Conservation (phyloP, 768 basidiomycete genomes). For the Tephrocybe rancida region DNA sequence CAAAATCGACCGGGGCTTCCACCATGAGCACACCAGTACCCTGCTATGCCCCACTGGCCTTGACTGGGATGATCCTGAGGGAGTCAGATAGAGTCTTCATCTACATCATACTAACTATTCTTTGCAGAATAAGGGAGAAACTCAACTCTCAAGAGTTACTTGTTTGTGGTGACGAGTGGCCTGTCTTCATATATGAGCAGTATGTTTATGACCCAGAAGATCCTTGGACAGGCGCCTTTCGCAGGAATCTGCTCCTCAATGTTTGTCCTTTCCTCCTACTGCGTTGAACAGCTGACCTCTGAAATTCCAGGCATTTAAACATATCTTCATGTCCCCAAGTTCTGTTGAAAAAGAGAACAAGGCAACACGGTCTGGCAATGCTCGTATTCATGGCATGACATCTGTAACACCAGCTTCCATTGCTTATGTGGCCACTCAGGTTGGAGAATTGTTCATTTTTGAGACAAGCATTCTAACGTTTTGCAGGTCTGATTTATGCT, state of each 20-base stretch:
- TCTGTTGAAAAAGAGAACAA: constrained; percentile 24
- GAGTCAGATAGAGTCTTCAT: neutral
- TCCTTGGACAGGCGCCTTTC: constrained; percentile 27
- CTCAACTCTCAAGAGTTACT: constrained; percentile 15
- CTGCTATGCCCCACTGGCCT: constrained; percentile 17
- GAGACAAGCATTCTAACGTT: neutral
- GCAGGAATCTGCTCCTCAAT: constrained; percentile 20
- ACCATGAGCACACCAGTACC: constrained; percentile 14
- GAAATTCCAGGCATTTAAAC: constrained; percentile 22
- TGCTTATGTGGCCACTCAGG: constrained; percentile 23
- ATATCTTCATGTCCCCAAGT: constrained; percentile 32
- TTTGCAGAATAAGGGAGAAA: constrained; percentile 8
- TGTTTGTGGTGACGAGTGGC: constrained; percentile 27
- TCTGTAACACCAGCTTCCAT: constrained; percentile 16
- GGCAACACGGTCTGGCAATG: constrained; percentile 16
- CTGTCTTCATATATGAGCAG: constrained; percentile 20
- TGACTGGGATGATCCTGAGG: constrained; percentile 15
- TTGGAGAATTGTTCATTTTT: neutral
- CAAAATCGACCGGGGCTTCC: constrained; percentile 13
- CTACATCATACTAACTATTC: neutral
- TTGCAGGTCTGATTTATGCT: constrained; percentile 11
- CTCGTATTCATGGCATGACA: constrained; percentile 11
- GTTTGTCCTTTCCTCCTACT: constrained; percentile 6
- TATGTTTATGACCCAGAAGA: constrained; percentile 22
- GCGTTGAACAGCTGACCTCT: neutral